Conservation (phyloP, 2,329 filamentous ascomycete genomes). For the Penicillium thymicola region DNA sequence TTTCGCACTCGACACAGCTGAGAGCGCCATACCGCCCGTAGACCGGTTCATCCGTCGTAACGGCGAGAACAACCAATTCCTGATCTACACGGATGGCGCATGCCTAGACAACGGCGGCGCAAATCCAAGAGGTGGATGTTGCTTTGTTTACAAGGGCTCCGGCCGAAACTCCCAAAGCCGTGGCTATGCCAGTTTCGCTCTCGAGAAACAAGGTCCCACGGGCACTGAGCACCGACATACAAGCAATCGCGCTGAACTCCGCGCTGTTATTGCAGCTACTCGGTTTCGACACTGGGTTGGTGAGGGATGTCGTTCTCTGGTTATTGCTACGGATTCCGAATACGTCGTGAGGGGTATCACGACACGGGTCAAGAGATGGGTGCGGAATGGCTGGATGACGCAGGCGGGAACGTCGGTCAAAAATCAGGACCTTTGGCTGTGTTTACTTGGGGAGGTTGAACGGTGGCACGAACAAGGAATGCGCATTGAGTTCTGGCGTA, state of each 20-base stretch:
- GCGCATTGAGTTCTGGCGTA: background rate
- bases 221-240: constrained; percentile 34
- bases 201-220: background rate
- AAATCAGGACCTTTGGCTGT: constrained; percentile 45
- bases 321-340: constrained; percentile 55
- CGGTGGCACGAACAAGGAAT: constrained; percentile 27
- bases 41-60: background rate
- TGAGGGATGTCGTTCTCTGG: constrained; percentile 44
- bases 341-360: constrained; percentile 51
- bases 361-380: constrained; percentile 37
- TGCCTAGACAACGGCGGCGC: background rate
- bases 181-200: background rate
- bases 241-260: constrained; percentile 56
- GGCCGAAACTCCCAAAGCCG: no score
- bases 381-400: constrained; percentile 43
- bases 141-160: background rate
- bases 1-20: no score
- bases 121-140: background rate
- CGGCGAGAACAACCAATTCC: background rate
- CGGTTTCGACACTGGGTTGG: constrained; percentile 44
- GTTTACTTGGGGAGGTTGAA: constrained; percentile 45
- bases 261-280: constrained; percentile 52
- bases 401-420: background rate
- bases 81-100: background rate
- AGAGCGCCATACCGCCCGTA: no score